Evolutionary conservation across 202 grass and related monocot genomes (phyloP), one percentile per base, ranked within the genome.

Genomic region (Brachypodium distachyon): DNA sequence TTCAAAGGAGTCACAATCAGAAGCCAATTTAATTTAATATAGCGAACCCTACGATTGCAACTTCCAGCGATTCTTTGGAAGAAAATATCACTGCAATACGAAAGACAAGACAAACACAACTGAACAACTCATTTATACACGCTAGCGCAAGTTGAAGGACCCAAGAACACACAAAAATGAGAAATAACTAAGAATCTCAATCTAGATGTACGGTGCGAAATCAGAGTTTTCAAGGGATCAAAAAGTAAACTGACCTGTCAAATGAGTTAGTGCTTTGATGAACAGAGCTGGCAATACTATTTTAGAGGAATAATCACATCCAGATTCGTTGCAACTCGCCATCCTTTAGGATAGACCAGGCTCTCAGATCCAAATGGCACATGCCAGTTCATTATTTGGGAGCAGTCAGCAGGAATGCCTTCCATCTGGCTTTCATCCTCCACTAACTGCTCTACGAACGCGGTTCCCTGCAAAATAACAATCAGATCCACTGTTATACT

Each of bases 371-470:
- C 95, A 65, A 90, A 86, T 73, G 93, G 95, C 67, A 94, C 87
- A 90, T 97, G 95, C 91, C 95, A 97, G 71, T 97, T 97, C 88
- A 97, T 86, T 89, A 97, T 90, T 74, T 87, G 79, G 28, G 82
- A 89, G 88, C 95, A 97, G 84, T 92, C 89, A 82, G 72, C 79
- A 51, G 95, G 89, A 67, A 97, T 37, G 27, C 82, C 95, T 90
- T 97, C 95, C 95, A 94, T 97, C 87, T 94, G 87, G 80, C 84
- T 90, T 78, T 98, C 91, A 85, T 98, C 95, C 84, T 98, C 91
- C 60, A 98, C 79, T 82, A 98, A 82, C 69, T 92, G 89, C 77
- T 92, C 90, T 65, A 92, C 77, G 80, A 98, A 94, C 60, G 77
- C 82, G 39, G 91, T 94, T 84, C 83, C 95, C 95, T 98, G 85